Percentiles rank a stretch among this genome's conserved stretches.
Evolutionary conservation across 345 rosid genomes (phyloP).

Genomic region (Dipteronia dyeriana): DNA sequence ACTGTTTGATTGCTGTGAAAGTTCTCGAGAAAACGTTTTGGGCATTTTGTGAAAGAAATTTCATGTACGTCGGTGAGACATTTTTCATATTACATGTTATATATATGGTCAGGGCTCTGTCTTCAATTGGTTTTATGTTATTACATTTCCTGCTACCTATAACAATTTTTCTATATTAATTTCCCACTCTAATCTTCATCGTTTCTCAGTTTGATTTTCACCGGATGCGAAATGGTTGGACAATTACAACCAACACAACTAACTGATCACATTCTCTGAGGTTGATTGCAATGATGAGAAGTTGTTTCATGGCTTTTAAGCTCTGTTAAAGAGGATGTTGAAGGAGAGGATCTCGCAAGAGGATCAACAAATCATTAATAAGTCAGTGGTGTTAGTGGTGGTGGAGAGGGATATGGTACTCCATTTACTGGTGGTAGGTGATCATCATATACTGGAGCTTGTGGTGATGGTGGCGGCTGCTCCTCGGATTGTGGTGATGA

Average conservation of each 20-base stretch:
- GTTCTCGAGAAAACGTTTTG: too few relatives aligned
- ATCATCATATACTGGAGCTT: too few relatives aligned
- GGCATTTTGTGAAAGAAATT: too few relatives aligned
- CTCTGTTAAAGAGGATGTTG: constrained; percentile 10
- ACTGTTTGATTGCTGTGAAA: too few relatives aligned
- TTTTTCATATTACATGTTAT: too few relatives aligned
- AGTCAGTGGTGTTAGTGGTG: constrained; percentile 32
- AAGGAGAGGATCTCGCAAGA: background rate
- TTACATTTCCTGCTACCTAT: constrained; percentile 19
- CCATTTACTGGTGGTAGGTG: too few relatives aligned
- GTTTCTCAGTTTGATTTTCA: background rate
- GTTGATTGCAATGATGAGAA: background rate
- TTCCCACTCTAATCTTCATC: background rate
- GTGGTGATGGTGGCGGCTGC: too few relatives aligned
- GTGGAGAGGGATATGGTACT: too few relatives aligned
- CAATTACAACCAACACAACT: background rate
- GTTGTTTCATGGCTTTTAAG: background rate
- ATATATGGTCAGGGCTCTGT: too few relatives aligned
- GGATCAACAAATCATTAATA: constrained; percentile 18
- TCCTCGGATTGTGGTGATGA: background rate
- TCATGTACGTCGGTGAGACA: too few relatives aligned
- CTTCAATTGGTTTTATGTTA: background rate
- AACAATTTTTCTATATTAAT: background rate
- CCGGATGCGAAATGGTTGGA: background rate
- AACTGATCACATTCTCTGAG: background rate